Evolutionary conservation across 495 filamentous ascomycete species (phyloP), one percentile per base, ranked within the genome.

Genomic region (Clavariopsis aquatica): DNA sequence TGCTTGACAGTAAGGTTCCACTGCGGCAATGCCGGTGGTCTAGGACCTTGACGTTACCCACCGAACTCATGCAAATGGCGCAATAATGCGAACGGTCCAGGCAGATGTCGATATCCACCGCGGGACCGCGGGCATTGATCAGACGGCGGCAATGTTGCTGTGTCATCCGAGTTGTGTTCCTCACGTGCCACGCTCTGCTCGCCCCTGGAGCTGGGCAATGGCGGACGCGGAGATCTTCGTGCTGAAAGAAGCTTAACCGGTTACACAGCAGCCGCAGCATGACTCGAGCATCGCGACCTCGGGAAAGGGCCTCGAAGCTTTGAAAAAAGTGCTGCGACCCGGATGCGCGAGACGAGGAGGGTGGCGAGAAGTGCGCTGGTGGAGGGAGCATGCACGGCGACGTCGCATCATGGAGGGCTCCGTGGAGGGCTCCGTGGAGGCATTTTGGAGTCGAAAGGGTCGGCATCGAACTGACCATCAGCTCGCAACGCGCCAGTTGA

Each of bases 161-260:
- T 34, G 12, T 34, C 31, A 34, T 34, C 31, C 6, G 12, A 12
- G 31, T 34, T 34, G 31, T 34, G 31, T 12, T 34, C 31, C 31
- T 34, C 6, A 34, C 31, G 31, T 34, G 31, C 31, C 12, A 6
- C 12, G 31, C 31, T n/a, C 31, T 34, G 31, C 31, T 34, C 6
- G 5, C 31, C 31, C 31, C 31, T 34, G 31, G 6, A 34, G 31
- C 31, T 34, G 5, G 31, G 31, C 5, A 34, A 34, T 6, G 6
- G 31, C 12, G 12, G 31, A 34, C 31, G 31, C 31, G 6, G 31
- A 43, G 38, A 9, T 9, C 38, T 43, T 43, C 15, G 8, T 57
- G 43, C 54, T 57, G 31, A 34, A 57, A 57, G 54, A 24, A 41
- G 54, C 54, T 45, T 57, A 28, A 10, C 20, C 31, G 31, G 54